These are phyloP conservation scores for Rhodotorula diobovata DNA, from an alignment of 768 basidiomycete species.

Conservation along the genomic window DNA sequence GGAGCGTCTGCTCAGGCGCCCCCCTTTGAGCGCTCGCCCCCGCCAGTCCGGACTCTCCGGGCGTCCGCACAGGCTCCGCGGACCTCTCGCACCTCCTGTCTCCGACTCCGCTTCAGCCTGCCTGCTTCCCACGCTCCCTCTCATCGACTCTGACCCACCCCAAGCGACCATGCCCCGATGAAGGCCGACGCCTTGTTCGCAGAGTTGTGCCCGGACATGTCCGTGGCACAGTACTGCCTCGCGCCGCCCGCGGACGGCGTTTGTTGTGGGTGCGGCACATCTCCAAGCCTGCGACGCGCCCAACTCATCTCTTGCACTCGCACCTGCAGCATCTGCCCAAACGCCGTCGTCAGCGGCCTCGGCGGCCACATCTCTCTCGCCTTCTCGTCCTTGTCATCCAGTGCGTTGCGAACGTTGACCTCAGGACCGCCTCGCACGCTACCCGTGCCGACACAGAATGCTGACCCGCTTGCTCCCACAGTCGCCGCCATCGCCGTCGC, in stretches of 20 bases:
- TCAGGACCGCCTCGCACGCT: too few species aligned
- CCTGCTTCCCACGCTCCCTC: too few species aligned
- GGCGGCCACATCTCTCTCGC: conserved; percentile 24
- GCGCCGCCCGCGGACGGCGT: not conserved
- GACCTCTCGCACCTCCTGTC: too few species aligned
- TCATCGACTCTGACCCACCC: too few species aligned
- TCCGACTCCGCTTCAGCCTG: too few species aligned
- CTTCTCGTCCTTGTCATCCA: conserved; percentile 19
- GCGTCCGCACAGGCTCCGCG: too few species aligned
- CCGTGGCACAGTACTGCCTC: not conserved
- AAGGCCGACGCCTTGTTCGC: not conserved
- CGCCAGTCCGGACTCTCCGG: too few species aligned
- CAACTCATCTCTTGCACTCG: too few species aligned
- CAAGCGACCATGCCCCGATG: not conserved
- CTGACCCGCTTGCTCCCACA: not conserved
- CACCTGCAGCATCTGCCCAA: not conserved
- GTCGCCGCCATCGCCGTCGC: conserved; percentile 28
- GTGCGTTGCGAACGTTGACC: too few species aligned
- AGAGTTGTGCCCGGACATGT: not conserved
- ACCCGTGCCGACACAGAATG: too few species aligned
- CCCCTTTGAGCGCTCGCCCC: too few species aligned
- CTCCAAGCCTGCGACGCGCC: not conserved
- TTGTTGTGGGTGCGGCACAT: not conserved
- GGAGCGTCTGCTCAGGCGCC: too few species aligned
- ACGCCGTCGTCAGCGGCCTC: conserved; percentile 2